Percentiles rank a stretch among this genome's conserved stretches.
Evolutionary conservation across 257 asterid genomes (phyloP).

Genomic region (Nicotiana otophora): DNA sequence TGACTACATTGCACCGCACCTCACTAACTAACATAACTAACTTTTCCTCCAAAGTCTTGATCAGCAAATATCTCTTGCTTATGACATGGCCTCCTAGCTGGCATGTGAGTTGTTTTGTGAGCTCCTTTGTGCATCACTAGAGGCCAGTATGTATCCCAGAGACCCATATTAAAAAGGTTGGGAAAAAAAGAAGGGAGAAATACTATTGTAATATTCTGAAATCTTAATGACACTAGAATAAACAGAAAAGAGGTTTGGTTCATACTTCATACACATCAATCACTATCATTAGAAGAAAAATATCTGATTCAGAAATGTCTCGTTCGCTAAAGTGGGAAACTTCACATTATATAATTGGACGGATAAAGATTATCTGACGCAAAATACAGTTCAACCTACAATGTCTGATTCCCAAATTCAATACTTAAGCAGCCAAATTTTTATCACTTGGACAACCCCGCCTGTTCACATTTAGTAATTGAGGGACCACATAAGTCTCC

Average conservation of each 20-base stretch:
- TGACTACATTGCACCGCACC: not conserved
- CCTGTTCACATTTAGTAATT: not conserved
- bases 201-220: not conserved
- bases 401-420: too few species aligned
- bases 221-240: not conserved
- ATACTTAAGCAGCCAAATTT: not conserved
- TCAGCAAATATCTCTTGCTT: not conserved
- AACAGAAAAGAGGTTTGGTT: not conserved
- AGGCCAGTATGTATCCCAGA: too few species aligned
- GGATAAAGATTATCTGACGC: too few species aligned
- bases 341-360: too few species aligned
- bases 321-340: too few species aligned
- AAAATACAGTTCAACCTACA: not conserved
- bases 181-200: too few species aligned
- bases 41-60: not conserved
- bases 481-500: not conserved
- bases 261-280: not conserved
- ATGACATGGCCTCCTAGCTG: too few species aligned
- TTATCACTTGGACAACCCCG: not conserved
- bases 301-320: not conserved
- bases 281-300: not conserved
- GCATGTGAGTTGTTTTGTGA: too few species aligned
- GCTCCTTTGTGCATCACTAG: too few species aligned
- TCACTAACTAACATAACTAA: not conserved
- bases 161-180: too few species aligned